phyloP scores from a whole-genome alignment of 805 yeast species.

The Millerozyma acaciae region DNA sequence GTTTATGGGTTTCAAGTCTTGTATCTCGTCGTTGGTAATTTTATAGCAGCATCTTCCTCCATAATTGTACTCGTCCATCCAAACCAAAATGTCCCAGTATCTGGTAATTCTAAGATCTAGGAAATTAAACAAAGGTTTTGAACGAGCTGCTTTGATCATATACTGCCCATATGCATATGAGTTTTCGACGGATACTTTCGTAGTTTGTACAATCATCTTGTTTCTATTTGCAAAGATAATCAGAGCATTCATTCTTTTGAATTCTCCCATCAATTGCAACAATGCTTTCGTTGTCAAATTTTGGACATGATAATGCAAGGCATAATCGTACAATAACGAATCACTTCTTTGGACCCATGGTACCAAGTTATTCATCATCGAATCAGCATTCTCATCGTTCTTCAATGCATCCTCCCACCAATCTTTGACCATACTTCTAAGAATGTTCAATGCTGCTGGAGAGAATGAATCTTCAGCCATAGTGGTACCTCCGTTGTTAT shows the following conservation, averaged over 20 bases:
- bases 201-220: conserved; percentile 66
- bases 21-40: conserved; percentile 42
- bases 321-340: conserved; percentile 71
- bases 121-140: conserved; percentile 78
- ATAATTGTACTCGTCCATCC: conserved; percentile 92
- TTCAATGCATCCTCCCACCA: conserved; percentile 93
- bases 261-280: conserved; percentile 75
- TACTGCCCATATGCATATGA: conserved; percentile 91
- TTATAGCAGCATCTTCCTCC: conserved; percentile 63
- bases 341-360: conserved; percentile 81
- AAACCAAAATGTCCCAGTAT: conserved; percentile 89
- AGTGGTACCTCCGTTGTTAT: conserved; percentile 40
- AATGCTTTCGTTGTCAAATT: conserved; percentile 80
- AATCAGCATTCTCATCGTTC: conserved; percentile 69
- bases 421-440: conserved; percentile 70
- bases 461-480: conserved; percentile 84
- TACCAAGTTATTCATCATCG: conserved; percentile 75
- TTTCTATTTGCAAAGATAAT: conserved; percentile 79
- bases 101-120: conserved; percentile 68
- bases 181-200: conserved; percentile 74
- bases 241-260: conserved; percentile 71
- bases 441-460: conserved; percentile 62
- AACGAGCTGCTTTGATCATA: conserved; percentile 68
- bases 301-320: conserved; percentile 81
- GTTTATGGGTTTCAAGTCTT: conserved; percentile 46